Base-by-base conservation (phyloP, 768 basidiomycete species). In the Mrakia gelida region DNA sequence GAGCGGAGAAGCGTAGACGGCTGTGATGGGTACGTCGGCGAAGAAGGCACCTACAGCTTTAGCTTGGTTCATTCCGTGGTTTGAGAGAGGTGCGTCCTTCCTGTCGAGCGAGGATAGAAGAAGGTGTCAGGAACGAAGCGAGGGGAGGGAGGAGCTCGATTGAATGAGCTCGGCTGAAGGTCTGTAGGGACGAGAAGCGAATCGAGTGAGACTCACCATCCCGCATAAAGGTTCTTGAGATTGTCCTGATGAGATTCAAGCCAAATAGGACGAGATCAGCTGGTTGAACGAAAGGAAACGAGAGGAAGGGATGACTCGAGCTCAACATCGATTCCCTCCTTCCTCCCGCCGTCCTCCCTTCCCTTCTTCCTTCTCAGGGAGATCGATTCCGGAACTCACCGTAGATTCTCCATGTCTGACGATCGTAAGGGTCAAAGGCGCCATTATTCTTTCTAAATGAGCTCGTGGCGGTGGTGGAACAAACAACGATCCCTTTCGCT, bases 1-100 rank as follows among this genome's bases (percentile, higher is more conserved):
- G 68, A 93, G 87, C 70, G 89, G 87, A 0, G 92, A 93, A 6
- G 91, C 86, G 82, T 91, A 86, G 54, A 93, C 89, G 11, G 87
- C 87, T 11, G 86, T 84, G 78, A 93, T 86, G 28, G 75, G 85
- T 18, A 84, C 87, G 21, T 82, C 79, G 26, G 88, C 81, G 49
- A 92, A 87, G 26, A 87, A 86, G 67, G 85, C 83, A 0, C 87
- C 91, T 18, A 91, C 86, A 0, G 91, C 89, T 80, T 86, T 87
- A 26, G 90, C 89, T 89, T 91, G 91, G 79, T 86, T 87, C 85
- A 88, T 82, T 91, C 92, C 92, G 81, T 92, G 91, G 80, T 90
- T 91, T 28, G 90, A 90, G 23, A 94, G 85, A 0, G 89, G 88
- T 16, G 92, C 88, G 83, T 94, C 91, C 79, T 70, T 70, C 23